These are phyloP conservation scores for Solidago caesia DNA, from an alignment of 129 eudicot genomes.

Conservation along the genomic window DNA sequence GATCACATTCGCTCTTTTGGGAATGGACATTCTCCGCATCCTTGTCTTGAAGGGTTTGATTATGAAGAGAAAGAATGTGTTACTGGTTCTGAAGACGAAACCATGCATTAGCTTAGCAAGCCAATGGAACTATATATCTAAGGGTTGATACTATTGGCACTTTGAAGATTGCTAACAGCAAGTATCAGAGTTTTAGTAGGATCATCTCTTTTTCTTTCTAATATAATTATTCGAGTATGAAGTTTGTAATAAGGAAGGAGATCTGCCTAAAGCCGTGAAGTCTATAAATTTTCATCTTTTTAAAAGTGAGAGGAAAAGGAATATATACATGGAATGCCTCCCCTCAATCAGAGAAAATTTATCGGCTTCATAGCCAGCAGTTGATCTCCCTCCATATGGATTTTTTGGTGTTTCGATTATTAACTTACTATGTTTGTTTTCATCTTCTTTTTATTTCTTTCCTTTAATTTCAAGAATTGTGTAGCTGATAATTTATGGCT, in stretches of 20 bases:
- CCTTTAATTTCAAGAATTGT: constrained; percentile 17
- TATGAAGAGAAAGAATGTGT: constrained; percentile 66
- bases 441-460: constrained; percentile 4
- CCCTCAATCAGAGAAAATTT: constrained; percentile 63
- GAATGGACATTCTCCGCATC: constrained; percentile 77
- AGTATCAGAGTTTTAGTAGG: constrained; percentile 33
- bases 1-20: constrained; percentile 94
- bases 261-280: constrained; percentile 58
- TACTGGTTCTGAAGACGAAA: constrained; percentile 61
- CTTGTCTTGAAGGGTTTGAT: constrained; percentile 60
- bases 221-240: constrained; percentile 11
- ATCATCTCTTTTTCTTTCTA: constrained; percentile 16
- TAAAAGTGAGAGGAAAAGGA: constrained; percentile 15
- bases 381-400: constrained; percentile 33
- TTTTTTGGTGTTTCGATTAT: background rate
- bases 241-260: constrained; percentile 35
- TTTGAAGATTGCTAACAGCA: constrained; percentile 29
- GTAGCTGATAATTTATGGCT: background rate
- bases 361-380: constrained; percentile 59
- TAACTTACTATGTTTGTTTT: constrained; percentile 1
- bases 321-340: constrained; percentile 20
- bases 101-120: background rate
- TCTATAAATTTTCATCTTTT: constrained; percentile 67
- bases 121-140: background rate
- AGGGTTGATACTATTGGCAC: constrained; percentile 38